Conservation (phyloP, 768 basidiomycete genomes). For the Amanita rubescens region DNA sequence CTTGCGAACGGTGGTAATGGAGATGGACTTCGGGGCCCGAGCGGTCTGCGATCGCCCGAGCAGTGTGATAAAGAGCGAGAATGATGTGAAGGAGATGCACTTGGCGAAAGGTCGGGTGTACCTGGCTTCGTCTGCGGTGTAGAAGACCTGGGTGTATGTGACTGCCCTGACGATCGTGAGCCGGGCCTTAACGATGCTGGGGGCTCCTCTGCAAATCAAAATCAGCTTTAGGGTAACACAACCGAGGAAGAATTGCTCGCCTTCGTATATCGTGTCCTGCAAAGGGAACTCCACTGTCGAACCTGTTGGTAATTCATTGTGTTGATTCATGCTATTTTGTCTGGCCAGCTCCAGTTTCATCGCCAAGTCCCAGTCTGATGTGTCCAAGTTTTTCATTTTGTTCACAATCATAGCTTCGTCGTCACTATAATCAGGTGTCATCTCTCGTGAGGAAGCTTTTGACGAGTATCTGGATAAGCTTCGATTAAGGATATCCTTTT, state of each 20-base stretch:
- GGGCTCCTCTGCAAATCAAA: slow-evolving; percentile 43
- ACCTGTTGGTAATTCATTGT: slow-evolving; percentile 33
- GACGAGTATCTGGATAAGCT: slow-evolving; percentile 23
- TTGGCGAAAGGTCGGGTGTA: slow-evolving; percentile 14
- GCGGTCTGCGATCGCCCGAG: slow-evolving; percentile 51
- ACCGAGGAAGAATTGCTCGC: slow-evolving; percentile 26
- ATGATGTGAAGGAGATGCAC: slow-evolving; percentile 27
- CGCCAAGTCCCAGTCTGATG: slow-evolving; percentile 71
- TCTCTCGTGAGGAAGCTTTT: slow-evolving; percentile 29
- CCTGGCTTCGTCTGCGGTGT: slow-evolving; percentile 44
- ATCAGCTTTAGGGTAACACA: slow-evolving; percentile 7
- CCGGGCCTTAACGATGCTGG: slow-evolving; percentile 46
- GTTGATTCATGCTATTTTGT: slow-evolving; percentile 76
- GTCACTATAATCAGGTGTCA: slow-evolving; percentile 37
- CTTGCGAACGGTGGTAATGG: slow-evolving; percentile 48
- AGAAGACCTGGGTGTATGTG: slow-evolving; percentile 33
- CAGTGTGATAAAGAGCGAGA: slow-evolving; percentile 40
- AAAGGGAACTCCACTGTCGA: slow-evolving; percentile 38
- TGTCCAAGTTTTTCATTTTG: slow-evolving; percentile 38
- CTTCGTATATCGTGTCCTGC: slow-evolving; percentile 76
- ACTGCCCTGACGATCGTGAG: slow-evolving; percentile 44
- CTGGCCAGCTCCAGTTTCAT: slow-evolving; percentile 76
- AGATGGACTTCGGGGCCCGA: slow-evolving; percentile 72
- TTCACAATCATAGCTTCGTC: slow-evolving; percentile 35
- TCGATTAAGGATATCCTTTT: slow-evolving; percentile 38